Evolutionary conservation across 495 filamentous ascomycete species (phyloP).

Genomic region (Trypethelium eluteriae): DNA sequence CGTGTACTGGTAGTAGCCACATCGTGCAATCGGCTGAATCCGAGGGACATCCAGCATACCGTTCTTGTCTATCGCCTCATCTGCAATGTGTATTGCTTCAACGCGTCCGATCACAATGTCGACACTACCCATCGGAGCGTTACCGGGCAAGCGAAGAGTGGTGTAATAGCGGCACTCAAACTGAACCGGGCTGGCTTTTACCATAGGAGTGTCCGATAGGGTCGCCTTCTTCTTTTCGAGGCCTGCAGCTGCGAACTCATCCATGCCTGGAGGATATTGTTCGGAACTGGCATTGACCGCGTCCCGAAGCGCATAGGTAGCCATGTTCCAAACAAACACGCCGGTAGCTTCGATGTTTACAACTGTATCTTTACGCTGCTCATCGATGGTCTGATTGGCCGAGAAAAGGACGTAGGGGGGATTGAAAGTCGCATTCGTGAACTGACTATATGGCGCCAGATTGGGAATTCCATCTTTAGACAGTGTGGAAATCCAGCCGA

Average conservation of each 20-base stretch:
- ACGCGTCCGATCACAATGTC: constrained; percentile 53
- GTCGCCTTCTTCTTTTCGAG: constrained; percentile 41
- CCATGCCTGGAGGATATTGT: constrained; percentile 38
- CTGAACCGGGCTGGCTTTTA: constrained; percentile 45
- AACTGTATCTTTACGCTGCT: constrained; percentile 46
- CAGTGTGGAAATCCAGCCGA: constrained; percentile 38
- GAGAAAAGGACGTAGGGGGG: constrained; percentile 53
- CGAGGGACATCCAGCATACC: constrained; percentile 48
- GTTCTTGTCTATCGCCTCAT: constrained; percentile 42
- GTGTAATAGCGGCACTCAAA: constrained; percentile 51
- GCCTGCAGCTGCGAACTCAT: constrained; percentile 46
- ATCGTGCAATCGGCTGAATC: constrained; percentile 51
- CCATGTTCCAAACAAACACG: constrained; percentile 52
- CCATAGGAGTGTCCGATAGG: constrained; percentile 43
- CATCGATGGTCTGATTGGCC: constrained; percentile 43
- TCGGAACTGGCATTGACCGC: constrained; percentile 46
- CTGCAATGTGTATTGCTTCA: constrained; percentile 48
- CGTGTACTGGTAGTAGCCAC: constrained; percentile 52
- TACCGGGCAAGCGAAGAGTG: constrained; percentile 46
- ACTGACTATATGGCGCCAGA: constrained; percentile 51
- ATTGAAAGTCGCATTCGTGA: constrained; percentile 55
- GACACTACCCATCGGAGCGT: constrained; percentile 46
- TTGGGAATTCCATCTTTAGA: constrained; percentile 36
- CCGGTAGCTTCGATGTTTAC: constrained; percentile 47
- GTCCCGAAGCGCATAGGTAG: constrained; percentile 46